Conservation (phyloP, 1,284 basidiomycete genomes). For the Abortiporus biennis region DNA sequence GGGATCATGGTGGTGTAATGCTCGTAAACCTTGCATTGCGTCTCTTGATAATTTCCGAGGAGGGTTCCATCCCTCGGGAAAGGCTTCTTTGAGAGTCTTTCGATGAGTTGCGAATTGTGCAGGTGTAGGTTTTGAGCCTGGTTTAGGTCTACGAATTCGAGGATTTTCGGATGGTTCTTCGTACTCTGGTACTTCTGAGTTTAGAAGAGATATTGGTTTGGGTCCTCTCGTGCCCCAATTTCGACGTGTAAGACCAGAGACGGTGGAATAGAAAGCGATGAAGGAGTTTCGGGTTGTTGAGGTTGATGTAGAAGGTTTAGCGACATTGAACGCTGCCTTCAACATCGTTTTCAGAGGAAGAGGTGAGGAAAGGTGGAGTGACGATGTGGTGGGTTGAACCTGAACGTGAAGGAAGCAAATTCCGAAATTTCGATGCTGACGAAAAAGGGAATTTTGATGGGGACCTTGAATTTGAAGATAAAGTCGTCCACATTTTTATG, state of each 20-base stretch:
- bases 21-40: slow-evolving; percentile 82
- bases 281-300: too few relatives aligned
- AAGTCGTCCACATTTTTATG: too few relatives aligned
- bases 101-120: slow-evolving; percentile 47
- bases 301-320: too few relatives aligned
- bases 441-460: too few relatives aligned
- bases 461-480: too few relatives aligned
- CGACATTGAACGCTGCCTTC: too few relatives aligned
- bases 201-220: slow-evolving; percentile 43
- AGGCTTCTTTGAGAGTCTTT: slow-evolving; percentile 48
- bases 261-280: slow-evolving; percentile 21
- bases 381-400: too few relatives aligned
- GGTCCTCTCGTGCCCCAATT: slow-evolving; percentile 45
- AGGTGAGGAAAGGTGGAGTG: too few relatives aligned
- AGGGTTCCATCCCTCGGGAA: slow-evolving; percentile 81
- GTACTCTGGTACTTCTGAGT: slow-evolving; percentile 42
- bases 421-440: too few relatives aligned
- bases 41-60: slow-evolving; percentile 85
- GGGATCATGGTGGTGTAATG: slow-evolving; percentile 68
- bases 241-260: slow-evolving; percentile 19
- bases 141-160: slow-evolving; percentile 8
- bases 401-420: too few relatives aligned
- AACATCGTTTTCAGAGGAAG: too few relatives aligned
- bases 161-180: slow-evolving; percentile 9
- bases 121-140: slow-evolving; percentile 22